Evolutionary conservation across 768 basidiomycete genomes (phyloP).

Genomic region (Podaxis mareebaensis): DNA sequence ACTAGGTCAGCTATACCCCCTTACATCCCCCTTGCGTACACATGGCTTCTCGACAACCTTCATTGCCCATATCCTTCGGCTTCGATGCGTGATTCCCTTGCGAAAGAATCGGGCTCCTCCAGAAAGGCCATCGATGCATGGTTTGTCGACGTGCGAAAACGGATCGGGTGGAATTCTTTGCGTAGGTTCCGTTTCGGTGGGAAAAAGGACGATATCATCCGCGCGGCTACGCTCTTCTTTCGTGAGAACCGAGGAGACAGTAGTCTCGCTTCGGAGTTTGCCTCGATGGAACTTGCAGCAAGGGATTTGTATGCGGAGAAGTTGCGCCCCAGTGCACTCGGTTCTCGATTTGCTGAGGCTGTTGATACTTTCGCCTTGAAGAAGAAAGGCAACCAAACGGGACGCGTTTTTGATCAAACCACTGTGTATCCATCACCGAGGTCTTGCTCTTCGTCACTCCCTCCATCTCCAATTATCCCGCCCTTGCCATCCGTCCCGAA

Average conservation of each 20-base stretch:
- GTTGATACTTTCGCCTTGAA: neutral
- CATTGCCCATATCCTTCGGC: too few relatives aligned
- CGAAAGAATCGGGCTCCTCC: too few relatives aligned
- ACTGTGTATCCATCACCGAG: neutral
- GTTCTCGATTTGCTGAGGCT: neutral
- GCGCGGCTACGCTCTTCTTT: constrained; percentile 39
- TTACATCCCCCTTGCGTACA: too few relatives aligned
- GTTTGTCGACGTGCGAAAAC: constrained; percentile 48
- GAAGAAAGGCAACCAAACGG: neutral
- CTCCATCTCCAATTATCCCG: neutral
- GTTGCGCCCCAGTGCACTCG: neutral
- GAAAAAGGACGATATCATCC: constrained; percentile 34
- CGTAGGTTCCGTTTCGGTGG: constrained; percentile 34
- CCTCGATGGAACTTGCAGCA: neutral
- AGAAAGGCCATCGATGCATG: constrained; percentile 45
- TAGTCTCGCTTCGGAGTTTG: neutral
- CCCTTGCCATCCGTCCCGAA: neutral
- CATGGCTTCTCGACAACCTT: too few relatives aligned
- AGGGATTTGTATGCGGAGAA: neutral
- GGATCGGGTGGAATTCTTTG: constrained; percentile 53
- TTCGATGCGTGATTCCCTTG: too few relatives aligned
- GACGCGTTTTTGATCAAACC: neutral
- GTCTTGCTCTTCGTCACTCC: neutral
- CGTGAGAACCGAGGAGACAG: neutral
- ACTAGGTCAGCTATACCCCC: too few relatives aligned